Base-by-base conservation (phyloP, 768 basidiomycete genomes). In the Paxillus rubicundulus region DNA sequence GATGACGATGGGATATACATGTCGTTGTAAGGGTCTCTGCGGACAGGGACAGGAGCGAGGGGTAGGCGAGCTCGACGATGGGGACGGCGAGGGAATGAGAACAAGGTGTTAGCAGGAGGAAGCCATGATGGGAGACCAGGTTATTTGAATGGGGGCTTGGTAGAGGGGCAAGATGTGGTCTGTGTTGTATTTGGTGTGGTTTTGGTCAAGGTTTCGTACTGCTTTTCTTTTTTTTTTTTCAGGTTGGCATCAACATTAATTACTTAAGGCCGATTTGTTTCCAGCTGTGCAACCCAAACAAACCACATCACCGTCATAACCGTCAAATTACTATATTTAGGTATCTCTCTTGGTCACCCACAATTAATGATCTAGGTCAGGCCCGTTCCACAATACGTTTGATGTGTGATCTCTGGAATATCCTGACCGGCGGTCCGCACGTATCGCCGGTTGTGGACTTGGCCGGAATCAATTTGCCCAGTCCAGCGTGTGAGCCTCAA, bases 81-180 rank as follows among this genome's bases (percentile, higher is more conserved):
- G 21, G 18, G 28, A 21, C 53, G 52, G 54, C 40, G 56, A 56
- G 39, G 43, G 37, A 47, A 24, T 27, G n/a, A 38, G 36, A 45
- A 30, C 12, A 42, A 7, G 50, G 27, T 57, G 56, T 57, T 57
- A 60, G 58, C 58, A 57, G 36, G 41, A 44, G 48, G 24, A 17
- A 36, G 2, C 17, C 55, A 56, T 59, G 39, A 18, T 53, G 51
- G 37, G 37, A 24, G 41, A 28, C 36, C 30, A 44, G 30, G 40
- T 52, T 50, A 45, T 53, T 43, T 48, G 40, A 40, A 46, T 45
- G 53, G 46, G n/a, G 20, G 17, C 46, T 17, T 36, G 8, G 14
- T 36, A 36, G 53, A 49, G 14, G 14, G 27, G 37, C n/a, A 44
- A 37, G 53, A 38, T 65, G 62, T 3, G 50, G 74, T 32, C 48